phyloP scores from a whole-genome alignment of 495 filamentous ascomycete species.

The Cetradonia linearis region DNA sequence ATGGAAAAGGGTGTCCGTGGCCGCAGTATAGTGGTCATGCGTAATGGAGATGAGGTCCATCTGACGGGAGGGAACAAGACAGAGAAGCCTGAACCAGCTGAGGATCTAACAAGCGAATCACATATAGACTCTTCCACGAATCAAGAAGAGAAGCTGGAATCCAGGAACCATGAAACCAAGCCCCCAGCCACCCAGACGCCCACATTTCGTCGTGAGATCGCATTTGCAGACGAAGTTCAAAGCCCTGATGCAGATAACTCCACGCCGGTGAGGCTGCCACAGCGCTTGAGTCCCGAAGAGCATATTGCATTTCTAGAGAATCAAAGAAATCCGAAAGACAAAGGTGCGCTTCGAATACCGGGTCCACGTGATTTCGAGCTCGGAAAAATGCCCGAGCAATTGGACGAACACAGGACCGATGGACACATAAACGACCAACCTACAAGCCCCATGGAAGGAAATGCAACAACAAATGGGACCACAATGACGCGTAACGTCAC shows the following conservation, averaged over 20 bases:
- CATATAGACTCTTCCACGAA: slow-evolving; percentile 18
- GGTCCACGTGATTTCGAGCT: slow-evolving; percentile 78
- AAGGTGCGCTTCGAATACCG: slow-evolving; percentile 68
- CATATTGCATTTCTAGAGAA: slow-evolving; percentile 81
- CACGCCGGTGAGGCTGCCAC: slow-evolving; percentile 37
- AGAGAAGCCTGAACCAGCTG: slow-evolving; percentile 8
- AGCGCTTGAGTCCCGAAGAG: slow-evolving; percentile 52
- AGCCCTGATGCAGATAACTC: slow-evolving; percentile 28
- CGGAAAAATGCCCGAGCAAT: slow-evolving; percentile 56
- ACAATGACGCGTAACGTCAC: slow-evolving; percentile 36
- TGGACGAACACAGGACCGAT: slow-evolving; percentile 41
- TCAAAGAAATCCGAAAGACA: slow-evolving; percentile 64
- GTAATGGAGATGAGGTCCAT: slow-evolving; percentile 29
- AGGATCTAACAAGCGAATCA: slow-evolving; percentile 16
- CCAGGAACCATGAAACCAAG: background rate
- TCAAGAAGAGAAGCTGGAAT: slow-evolving; percentile 1
- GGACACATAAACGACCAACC: slow-evolving; percentile 15
- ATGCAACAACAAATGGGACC: background rate
- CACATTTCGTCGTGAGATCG: slow-evolving; percentile 38
- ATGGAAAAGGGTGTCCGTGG: slow-evolving; percentile 61
- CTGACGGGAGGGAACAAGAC: slow-evolving; percentile 16
- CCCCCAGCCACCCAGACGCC: slow-evolving; percentile 1
- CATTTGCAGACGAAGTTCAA: slow-evolving; percentile 52
- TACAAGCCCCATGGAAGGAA: slow-evolving; percentile 16
- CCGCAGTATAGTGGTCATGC: slow-evolving; percentile 65